Percentiles rank a stretch among this genome's conserved stretches.
These are phyloP conservation scores for Taphrina sp. DNA, from an alignment of 1,139 yeast genomes.

Conservation along the genomic window DNA sequence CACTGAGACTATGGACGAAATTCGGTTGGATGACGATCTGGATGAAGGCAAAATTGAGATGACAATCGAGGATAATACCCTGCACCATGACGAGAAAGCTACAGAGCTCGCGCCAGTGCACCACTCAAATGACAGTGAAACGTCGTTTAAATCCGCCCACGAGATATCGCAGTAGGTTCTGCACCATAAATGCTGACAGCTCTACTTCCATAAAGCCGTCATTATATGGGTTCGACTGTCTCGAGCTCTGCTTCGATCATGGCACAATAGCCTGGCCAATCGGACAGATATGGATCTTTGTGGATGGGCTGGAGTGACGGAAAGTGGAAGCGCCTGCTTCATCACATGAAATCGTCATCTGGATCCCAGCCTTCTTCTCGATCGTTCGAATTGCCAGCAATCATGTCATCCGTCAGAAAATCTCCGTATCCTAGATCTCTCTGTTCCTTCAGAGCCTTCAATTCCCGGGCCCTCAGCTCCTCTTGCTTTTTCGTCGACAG, in stretches of 20 bases:
- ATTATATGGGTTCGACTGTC: too few species aligned
- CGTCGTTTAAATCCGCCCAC: not conserved
- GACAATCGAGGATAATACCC: conserved; percentile 3
- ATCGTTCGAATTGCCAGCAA: conserved; percentile 25
- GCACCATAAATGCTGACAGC: not conserved
- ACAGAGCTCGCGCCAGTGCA: not conserved
- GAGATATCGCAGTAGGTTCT: not conserved
- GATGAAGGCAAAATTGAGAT: conserved; percentile 4
- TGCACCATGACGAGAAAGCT: not conserved
- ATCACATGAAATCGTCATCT: conserved; percentile 64
- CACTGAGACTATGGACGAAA: too few species aligned
- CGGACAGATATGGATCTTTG: too few species aligned
- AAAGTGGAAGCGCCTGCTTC: too few species aligned
- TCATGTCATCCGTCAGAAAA: conserved; percentile 52
- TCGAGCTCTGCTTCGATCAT: too few species aligned
- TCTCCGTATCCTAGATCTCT: conserved; percentile 56
- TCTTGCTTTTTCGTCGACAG: conserved; percentile 45
- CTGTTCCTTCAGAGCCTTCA: conserved; percentile 41
- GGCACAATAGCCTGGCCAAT: too few species aligned
- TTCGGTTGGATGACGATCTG: not conserved
- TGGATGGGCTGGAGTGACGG: too few species aligned
- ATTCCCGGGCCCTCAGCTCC: conserved; percentile 40
- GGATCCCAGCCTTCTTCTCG: conserved; percentile 53
- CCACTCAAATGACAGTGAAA: too few species aligned
- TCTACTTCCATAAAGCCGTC: too few species aligned